phyloP scores from a whole-genome alignment of 1,284 basidiomycete species.

The Ceratobasidium sp. region DNA sequence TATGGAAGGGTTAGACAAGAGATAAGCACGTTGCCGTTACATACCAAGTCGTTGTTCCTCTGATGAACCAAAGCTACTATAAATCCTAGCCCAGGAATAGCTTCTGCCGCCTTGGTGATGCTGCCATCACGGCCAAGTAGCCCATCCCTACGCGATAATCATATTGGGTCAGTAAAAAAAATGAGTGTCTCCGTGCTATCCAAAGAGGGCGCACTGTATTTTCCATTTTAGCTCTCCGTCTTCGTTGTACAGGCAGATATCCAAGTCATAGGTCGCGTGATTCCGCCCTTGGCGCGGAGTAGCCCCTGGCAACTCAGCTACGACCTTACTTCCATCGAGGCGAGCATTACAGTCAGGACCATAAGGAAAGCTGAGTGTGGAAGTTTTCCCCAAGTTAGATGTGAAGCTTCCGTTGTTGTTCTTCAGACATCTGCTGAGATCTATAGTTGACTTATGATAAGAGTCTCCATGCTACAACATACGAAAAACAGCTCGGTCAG shows the following conservation, averaged over 20 bases:
- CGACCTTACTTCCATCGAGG: conserved; percentile 26
- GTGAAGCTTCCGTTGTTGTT: conserved; percentile 40
- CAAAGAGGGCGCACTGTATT: conserved; percentile 1
- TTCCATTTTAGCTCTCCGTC: conserved; percentile 36
- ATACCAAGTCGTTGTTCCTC: conserved; percentile 17
- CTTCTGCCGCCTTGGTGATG: conserved; percentile 28
- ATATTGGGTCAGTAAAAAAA: neutral
- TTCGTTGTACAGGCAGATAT: conserved; percentile 27
- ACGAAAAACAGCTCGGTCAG: neutral
- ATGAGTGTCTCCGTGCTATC: too few species aligned
- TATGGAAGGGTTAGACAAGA: neutral
- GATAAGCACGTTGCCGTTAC: neutral
- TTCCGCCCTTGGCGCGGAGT: conserved; percentile 11
- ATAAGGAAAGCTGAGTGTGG: neutral
- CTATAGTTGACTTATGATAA: conserved; percentile 37
- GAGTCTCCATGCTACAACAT: conserved; percentile 2
- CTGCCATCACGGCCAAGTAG: conserved; percentile 32
- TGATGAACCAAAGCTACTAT: conserved; percentile 23
- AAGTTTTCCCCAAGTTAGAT: conserved; percentile 4
- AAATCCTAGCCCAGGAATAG: conserved; percentile 28
- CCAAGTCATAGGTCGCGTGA: conserved; percentile 42
- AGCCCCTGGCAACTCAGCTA: conserved; percentile 23
- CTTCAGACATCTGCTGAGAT: conserved; percentile 15
- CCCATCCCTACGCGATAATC: conserved; percentile 10
- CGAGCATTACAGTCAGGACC: conserved; percentile 24